phyloP scores from a whole-genome alignment of 2,329 filamentous ascomycete species.

The Davidsoniella neocaledoniae region DNA sequence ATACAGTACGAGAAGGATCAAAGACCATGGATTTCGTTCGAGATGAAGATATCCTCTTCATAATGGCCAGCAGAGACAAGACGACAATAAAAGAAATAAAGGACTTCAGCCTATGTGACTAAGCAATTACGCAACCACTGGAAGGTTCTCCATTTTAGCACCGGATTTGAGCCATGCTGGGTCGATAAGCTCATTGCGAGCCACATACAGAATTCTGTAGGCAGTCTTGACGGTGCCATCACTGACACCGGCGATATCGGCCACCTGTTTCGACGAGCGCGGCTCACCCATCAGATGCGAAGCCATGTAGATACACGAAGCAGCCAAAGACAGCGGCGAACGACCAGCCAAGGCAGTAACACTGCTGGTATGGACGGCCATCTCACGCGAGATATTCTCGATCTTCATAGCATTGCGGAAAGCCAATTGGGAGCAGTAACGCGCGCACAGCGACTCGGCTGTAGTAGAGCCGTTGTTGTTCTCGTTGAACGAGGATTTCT shows the following conservation, averaged over 20 bases:
- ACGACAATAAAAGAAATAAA: background rate
- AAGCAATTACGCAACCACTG: slow-evolving; percentile 20
- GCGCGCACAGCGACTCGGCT: slow-evolving; percentile 69
- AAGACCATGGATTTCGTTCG: background rate
- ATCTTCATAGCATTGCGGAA: slow-evolving; percentile 55
- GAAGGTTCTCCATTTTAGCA: slow-evolving; percentile 55
- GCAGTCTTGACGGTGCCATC: slow-evolving; percentile 94
- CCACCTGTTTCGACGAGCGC: slow-evolving; percentile 74
- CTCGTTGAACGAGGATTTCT: slow-evolving; percentile 43
- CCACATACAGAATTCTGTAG: slow-evolving; percentile 72
- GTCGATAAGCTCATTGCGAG: slow-evolving; percentile 57
- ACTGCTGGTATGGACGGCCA: slow-evolving; percentile 61
- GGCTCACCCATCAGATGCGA: slow-evolving; percentile 69
- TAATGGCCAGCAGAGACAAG: background rate
- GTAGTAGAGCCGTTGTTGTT: slow-evolving; percentile 63
- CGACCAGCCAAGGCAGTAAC: slow-evolving; percentile 76
- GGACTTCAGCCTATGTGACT: background rate
- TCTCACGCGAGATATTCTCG: slow-evolving; percentile 60
- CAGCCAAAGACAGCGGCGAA: slow-evolving; percentile 83
- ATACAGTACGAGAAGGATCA: background rate
- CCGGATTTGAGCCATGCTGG: slow-evolving; percentile 58
- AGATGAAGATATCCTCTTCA: background rate
- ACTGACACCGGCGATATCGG: slow-evolving; percentile 69
- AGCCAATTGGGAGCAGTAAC: slow-evolving; percentile 74
- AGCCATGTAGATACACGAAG: slow-evolving; percentile 93